These are phyloP conservation scores for Yamadazyma olivae DNA, from an alignment of 805 yeast species.

Conservation along the genomic window DNA sequence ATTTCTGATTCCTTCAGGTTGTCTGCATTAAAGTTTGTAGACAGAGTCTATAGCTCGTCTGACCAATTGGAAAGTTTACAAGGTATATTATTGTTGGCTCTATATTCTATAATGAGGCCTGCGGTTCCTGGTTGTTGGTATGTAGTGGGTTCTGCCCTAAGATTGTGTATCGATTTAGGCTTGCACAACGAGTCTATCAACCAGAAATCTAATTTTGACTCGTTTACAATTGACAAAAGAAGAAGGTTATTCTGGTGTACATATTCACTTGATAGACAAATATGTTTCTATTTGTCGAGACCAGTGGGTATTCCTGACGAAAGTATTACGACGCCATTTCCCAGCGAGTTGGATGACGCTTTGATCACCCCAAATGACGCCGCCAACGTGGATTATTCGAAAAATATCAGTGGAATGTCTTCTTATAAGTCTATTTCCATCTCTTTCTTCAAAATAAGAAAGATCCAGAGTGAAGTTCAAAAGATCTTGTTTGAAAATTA, in stretches of 20 bases:
- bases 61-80: constrained; percentile 72
- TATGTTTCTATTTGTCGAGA: constrained; percentile 80
- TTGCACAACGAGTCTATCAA: constrained; percentile 62
- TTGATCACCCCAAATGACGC: constrained; percentile 39
- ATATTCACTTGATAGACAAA: constrained; percentile 80
- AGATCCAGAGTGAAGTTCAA: constrained; percentile 75
- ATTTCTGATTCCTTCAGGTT: constrained; percentile 68
- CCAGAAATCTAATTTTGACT: constrained; percentile 37
- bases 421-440: constrained; percentile 68
- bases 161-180: constrained; percentile 82
- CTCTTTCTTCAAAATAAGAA: constrained; percentile 66
- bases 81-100: constrained; percentile 63
- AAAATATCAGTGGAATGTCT: constrained; percentile 33
- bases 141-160: constrained; percentile 72
- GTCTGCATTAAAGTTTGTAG: constrained; percentile 60
- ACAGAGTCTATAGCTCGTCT: constrained; percentile 51
- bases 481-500: constrained; percentile 66
- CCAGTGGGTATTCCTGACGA: constrained; percentile 90
- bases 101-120: constrained; percentile 84
- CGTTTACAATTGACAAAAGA: constrained; percentile 63
- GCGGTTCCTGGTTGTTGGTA: constrained; percentile 94
- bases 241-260: constrained; percentile 87
- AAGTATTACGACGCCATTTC: constrained; percentile 66
- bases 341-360: constrained; percentile 73
- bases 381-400: constrained; percentile 34